phyloP scores from a whole-genome alignment of 345 rosid species.

The Gossypium australe region DNA sequence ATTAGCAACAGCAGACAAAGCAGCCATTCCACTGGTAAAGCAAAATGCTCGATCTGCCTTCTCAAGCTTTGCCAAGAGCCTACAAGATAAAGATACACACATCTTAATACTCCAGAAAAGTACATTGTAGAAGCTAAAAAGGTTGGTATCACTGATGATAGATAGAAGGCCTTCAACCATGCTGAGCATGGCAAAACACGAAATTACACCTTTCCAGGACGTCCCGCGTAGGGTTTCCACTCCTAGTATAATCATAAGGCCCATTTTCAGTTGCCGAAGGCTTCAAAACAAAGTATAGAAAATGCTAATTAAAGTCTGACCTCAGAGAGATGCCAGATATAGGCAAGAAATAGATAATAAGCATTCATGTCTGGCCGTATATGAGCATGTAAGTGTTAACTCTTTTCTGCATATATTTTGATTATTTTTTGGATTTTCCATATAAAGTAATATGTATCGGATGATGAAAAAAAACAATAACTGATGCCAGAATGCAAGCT shows the following conservation, averaged over 20 bases:
- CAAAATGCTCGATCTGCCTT: slow-evolving; percentile 94
- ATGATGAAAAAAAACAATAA: neutral
- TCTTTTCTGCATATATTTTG: no score
- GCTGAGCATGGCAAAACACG: neutral
- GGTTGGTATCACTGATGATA: neutral
- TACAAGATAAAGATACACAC: slow-evolving; percentile 18
- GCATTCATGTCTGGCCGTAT: neutral
- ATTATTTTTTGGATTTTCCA: neutral
- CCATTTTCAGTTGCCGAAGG: slow-evolving; percentile 77
- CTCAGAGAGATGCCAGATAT: neutral
- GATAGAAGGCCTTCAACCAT: slow-evolving; percentile 9
- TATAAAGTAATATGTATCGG: neutral
- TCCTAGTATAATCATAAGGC: slow-evolving; percentile 91
- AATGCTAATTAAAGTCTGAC: neutral
- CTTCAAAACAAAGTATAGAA: slow-evolving; percentile 32
- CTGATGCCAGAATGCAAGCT: neutral
- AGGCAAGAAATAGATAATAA: neutral
- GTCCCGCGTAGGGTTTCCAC: slow-evolving; percentile 94
- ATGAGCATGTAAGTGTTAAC: neutral
- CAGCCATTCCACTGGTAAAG: slow-evolving; percentile 99
- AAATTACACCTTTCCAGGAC: slow-evolving; percentile 63
- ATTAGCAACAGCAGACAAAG: slow-evolving; percentile 73
- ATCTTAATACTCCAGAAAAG: slow-evolving; percentile 1
- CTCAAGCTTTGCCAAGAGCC: slow-evolving; percentile 91
- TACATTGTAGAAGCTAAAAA: neutral